A percentile compares a stretch with the other conserved stretches of the same genome.
Conservation (phyloP, 2,329 filamentous ascomycete species). For the Blastomyces parvus region DNA sequence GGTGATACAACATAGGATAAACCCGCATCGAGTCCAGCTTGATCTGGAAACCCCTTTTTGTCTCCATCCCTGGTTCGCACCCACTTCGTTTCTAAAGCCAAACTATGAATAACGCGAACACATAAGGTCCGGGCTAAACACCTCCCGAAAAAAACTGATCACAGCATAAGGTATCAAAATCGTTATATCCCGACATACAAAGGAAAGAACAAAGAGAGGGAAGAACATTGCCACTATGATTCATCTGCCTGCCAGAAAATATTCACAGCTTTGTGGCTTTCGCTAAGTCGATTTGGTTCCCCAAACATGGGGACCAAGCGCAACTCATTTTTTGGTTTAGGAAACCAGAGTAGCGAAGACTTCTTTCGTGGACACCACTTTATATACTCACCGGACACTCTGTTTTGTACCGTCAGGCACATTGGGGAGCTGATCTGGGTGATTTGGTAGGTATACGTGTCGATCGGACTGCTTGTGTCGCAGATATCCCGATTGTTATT, state of each 20-base stretch:
- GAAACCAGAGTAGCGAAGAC: no score
- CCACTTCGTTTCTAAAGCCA: background rate
- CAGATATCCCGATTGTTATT: background rate
- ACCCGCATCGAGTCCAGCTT: background rate
- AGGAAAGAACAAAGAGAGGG: background rate
- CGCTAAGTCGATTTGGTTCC: background rate
- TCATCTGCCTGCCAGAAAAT: background rate
- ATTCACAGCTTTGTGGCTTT: background rate
- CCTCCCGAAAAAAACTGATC: background rate
- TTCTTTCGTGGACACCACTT: background rate
- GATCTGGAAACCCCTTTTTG: background rate
- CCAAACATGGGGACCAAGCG: constrained; percentile 3
- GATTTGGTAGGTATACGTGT: background rate
- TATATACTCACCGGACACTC: background rate
- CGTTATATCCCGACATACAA: background rate
- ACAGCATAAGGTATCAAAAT: background rate
- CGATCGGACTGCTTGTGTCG: background rate
- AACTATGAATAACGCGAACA: background rate
- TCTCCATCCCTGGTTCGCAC: background rate
- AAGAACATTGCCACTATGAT: background rate
- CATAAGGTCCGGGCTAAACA: background rate
- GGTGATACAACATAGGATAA: background rate
- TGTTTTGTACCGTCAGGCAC: constrained; percentile 1
- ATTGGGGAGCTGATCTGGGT: background rate
- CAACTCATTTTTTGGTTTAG: background rate